Base-by-base conservation (phyloP, 2,329 filamentous ascomycete genomes). In the Diaporthe longicolla region DNA sequence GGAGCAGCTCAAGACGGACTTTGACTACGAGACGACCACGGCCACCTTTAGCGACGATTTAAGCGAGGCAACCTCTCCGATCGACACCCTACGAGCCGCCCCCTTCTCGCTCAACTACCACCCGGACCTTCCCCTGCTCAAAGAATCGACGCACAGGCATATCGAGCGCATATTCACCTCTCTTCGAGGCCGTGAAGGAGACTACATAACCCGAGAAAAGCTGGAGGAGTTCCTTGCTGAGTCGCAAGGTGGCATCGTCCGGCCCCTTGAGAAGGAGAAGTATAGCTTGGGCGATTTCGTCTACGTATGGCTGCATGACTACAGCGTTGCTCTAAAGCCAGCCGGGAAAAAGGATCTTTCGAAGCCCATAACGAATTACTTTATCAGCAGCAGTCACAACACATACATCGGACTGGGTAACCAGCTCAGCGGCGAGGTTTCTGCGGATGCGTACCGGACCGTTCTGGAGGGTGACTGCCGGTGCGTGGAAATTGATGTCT, bases 401-500 rank as follows among this genome's bases (percentile, higher is more conserved):
- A 98, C 95, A 0, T 98, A 98, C 82, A 86, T 98, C 55, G 72
- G 63, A n/a, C 92, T 92, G 2, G 95, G 95, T 2, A 95, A 97
- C 79, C 96, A 98, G 83, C 87, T 97, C 54, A 92, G 91, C 75
- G 95, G 94, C 61, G 90, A 91, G 74, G 93, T 94, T 74, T 95
- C 93, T 37, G 91, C 93, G 0, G 91, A 95, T 73, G 91, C 93
- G 17, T 98, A 98, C 83, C 93, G 89, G 78, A 90, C 92, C 80
- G 93, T 93, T 17, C 90, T 98, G 17, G 86, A 90, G 48, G 89
- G 91, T 69, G 94, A 94, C 63, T 97, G 95, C 80, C 91, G 95
- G 75, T 98, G 95, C 80, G 95, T 98, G 61, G 95, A 98, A 82
- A 97, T 98, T 72, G 96, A 98, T 80, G 95, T 98, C 4, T 98